These are phyloP conservation scores for Neurospora sp. DNA, from an alignment of 495 filamentous ascomycete species.

Conservation along the genomic window DNA sequence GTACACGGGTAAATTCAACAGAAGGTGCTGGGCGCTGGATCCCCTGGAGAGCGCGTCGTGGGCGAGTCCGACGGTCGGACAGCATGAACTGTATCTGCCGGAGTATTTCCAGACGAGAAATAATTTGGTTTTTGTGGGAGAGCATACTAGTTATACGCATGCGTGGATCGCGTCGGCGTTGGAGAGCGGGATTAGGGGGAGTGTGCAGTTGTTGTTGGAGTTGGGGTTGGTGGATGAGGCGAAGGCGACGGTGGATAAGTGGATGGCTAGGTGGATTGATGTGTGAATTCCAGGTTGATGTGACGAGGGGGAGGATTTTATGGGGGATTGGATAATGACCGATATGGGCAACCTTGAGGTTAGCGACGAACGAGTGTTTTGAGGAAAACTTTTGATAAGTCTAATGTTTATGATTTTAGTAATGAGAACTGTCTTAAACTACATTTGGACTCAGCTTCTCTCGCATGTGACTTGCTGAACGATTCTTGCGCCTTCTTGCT, in stretches of 20 bases:
- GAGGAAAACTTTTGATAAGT: not conserved
- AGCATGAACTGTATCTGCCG: conserved; percentile 57
- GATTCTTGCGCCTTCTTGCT: not conserved
- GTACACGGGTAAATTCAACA: conserved; percentile 49
- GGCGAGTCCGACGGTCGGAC: conserved; percentile 45
- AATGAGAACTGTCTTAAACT: not conserved
- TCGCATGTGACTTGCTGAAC: not conserved
- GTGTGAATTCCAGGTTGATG: not conserved
- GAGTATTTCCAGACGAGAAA: conserved; percentile 61
- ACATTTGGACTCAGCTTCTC: not conserved
- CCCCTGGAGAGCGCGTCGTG: conserved; percentile 43
- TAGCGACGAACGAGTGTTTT: not conserved
- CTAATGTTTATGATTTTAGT: conserved; percentile 1
- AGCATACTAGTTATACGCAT: conserved; percentile 66
- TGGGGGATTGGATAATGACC: not conserved
- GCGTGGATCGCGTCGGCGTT: conserved; percentile 63
- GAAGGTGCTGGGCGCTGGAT: conserved; percentile 52
- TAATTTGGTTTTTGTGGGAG: conserved; percentile 56
- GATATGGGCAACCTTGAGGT: not conserved
- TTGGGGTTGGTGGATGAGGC: conserved; percentile 58
- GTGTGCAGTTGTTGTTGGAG: conserved; percentile 52
- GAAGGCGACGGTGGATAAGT: conserved; percentile 46
- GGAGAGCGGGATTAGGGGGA: conserved; percentile 56
- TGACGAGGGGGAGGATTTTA: not conserved
- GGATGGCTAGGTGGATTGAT: conserved; percentile 54